Evolutionary conservation across 1,284 basidiomycete genomes (phyloP).

Genomic region (Cryptococcus maquisensis): DNA sequence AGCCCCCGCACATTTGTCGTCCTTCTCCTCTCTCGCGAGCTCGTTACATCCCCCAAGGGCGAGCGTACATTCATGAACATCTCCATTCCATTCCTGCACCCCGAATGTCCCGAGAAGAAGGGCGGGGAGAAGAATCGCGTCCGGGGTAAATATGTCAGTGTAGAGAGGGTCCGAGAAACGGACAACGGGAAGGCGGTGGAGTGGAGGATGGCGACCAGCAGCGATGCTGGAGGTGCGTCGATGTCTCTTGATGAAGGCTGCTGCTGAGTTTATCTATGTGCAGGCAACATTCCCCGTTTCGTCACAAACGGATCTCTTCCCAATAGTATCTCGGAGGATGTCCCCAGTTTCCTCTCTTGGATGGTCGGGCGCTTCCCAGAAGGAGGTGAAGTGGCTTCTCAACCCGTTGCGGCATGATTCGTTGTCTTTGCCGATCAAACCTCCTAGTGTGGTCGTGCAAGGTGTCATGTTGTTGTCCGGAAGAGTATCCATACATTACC

Average conservation of each 20-base stretch:
- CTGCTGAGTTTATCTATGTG: neutral
- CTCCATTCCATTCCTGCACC: slow-evolving; percentile 43
- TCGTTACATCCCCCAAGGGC: slow-evolving; percentile 27
- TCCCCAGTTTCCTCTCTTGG: slow-evolving; percentile 45
- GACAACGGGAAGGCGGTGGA: slow-evolving; percentile 31
- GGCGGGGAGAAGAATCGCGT: slow-evolving; percentile 40
- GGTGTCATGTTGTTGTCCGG: no score
- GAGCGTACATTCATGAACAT: slow-evolving; percentile 44
- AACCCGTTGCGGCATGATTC: slow-evolving; percentile 1
- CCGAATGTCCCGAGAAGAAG: slow-evolving; percentile 35
- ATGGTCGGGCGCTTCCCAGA: slow-evolving; percentile 30
- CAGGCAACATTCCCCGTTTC: slow-evolving; percentile 45
- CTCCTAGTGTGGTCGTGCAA: no score
- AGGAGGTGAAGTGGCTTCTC: slow-evolving; percentile 16
- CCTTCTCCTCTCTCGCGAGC: slow-evolving; percentile 35
- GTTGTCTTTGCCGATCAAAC: neutral
- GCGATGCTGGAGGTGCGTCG: slow-evolving; percentile 40
- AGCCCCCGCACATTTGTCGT: slow-evolving; percentile 46
- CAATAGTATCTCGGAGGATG: slow-evolving; percentile 42
- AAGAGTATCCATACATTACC: no score
- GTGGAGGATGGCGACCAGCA: slow-evolving; percentile 47
- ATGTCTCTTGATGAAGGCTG: neutral
- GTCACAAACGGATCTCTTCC: slow-evolving; percentile 43
- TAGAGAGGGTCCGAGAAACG: slow-evolving; percentile 40
- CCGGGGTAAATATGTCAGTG: slow-evolving; percentile 44